phyloP scores from a whole-genome alignment of 176 grass and related monocot species.

The Aegilops tauschii region DNA sequence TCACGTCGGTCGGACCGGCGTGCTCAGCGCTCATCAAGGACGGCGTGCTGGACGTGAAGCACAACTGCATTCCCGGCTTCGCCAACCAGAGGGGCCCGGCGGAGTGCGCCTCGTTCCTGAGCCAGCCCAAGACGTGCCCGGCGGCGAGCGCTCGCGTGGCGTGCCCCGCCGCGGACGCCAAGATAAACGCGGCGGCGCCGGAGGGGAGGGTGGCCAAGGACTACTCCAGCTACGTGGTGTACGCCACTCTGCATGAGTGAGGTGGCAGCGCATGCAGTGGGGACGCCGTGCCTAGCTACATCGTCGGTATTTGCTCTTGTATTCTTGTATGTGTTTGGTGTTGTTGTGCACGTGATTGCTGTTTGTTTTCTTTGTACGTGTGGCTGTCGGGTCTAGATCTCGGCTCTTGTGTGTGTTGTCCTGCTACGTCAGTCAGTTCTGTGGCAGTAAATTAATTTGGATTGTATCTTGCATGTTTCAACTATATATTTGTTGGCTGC shows the following conservation, averaged over 20 bases:
- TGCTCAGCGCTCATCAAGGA: conserved; percentile 44
- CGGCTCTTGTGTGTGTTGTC: neutral
- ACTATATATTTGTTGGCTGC: neutral
- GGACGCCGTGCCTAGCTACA: neutral
- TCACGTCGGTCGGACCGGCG: conserved; percentile 47
- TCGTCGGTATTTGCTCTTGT: neutral
- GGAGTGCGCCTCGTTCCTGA: conserved; percentile 62
- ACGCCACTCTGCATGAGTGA: conserved; percentile 37
- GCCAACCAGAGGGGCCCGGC: conserved; percentile 48
- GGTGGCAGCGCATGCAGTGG: neutral
- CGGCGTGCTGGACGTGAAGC: conserved; percentile 45
- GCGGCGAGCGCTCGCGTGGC: conserved; percentile 8
- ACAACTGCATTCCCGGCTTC: conserved; percentile 62
- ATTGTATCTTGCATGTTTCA: neutral
- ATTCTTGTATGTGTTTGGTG: neutral
- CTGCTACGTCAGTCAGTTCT: neutral
- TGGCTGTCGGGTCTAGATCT: conserved; percentile 10
- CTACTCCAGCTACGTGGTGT: conserved; percentile 45
- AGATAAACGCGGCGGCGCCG: neutral
- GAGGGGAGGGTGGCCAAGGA: neutral
- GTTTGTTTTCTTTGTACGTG: conserved; percentile 3
- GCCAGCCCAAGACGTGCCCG: conserved; percentile 49
- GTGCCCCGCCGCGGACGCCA: neutral
- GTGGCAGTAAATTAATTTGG: neutral
- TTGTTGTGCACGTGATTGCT: neutral